Percentiles rank a stretch among this genome's conserved stretches.
Conservation (phyloP, 306 rosid genomes). For the Corylus americana region DNA sequence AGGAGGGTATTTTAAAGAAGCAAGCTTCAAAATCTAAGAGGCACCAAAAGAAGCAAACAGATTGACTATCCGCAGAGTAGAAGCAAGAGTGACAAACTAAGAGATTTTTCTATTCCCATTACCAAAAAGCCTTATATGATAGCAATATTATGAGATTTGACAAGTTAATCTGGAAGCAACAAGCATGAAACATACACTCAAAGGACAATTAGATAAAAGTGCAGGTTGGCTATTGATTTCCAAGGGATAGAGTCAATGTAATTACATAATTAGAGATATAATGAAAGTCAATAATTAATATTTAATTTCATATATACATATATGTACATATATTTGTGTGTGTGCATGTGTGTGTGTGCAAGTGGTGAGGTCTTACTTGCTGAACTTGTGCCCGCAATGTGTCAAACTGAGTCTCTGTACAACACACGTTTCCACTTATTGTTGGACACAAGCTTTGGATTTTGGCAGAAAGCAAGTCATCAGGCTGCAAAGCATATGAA, state of each 20-base stretch:
- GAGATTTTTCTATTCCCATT: background rate
- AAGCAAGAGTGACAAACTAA: constrained; percentile 1
- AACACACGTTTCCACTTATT: constrained; percentile 79
- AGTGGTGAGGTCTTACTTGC: constrained; percentile 54
- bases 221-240: background rate
- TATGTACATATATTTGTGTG: background rate
- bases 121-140: background rate
- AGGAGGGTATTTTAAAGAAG: too few species aligned
- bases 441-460: constrained; percentile 92
- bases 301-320: background rate
- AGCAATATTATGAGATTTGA: background rate
- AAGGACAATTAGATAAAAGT: background rate
- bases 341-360: background rate
- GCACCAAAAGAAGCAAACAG: background rate
- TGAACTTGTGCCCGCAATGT: constrained; percentile 85
- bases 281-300: background rate
- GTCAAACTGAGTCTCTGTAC: constrained; percentile 79
- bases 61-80: background rate
- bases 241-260: background rate
- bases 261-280: background rate
- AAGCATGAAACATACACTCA: background rate
- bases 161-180: background rate
- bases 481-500: constrained; percentile 57
- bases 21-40: background rate
- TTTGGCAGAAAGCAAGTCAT: constrained; percentile 79